These are phyloP conservation scores for Falciphora oryzae DNA, from an alignment of 2,329 filamentous ascomycete genomes.

Conservation along the genomic window DNA sequence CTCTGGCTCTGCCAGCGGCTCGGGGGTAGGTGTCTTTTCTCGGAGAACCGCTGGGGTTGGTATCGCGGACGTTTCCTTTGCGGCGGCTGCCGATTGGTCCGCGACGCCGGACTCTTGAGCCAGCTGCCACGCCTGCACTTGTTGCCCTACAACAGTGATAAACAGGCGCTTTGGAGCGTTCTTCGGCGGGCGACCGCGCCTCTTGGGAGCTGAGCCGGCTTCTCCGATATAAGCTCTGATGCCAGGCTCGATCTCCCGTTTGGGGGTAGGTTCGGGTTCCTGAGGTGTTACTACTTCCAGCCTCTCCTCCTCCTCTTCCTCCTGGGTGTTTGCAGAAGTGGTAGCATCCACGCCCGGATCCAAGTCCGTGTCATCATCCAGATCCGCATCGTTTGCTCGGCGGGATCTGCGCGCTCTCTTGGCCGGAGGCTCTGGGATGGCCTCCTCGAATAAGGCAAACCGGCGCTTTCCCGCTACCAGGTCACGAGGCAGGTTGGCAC, in stretches of 20 bases:
- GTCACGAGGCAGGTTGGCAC: not conserved
- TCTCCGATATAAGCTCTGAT: constrained; percentile 4
- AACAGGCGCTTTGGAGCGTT: constrained; percentile 3
- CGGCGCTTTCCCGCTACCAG: not conserved
- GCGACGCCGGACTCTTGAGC: not conserved
- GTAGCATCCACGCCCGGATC: not conserved
- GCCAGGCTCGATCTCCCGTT: constrained; percentile 3
- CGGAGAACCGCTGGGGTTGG: not conserved
- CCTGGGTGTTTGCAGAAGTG: not conserved
- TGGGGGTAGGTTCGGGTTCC: not conserved
- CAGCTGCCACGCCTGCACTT: constrained; percentile 5
- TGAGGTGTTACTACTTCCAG: not conserved
- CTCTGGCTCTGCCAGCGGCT: not conserved
- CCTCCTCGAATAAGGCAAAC: not conserved
- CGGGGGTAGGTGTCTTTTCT: not conserved
- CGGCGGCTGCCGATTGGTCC: not conserved
- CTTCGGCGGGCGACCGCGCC: constrained; percentile 3
- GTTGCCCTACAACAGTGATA: constrained; percentile 1
- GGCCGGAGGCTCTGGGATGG: not conserved
- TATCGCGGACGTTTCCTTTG: not conserved
- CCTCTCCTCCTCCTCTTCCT: not conserved
- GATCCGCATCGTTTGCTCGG: not conserved
- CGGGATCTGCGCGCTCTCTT: constrained; percentile 3
- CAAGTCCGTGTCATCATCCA: not conserved
- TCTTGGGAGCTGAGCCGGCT: not conserved